Evolutionary conservation across 2,329 filamentous ascomycete genomes (phyloP).

Genomic region (Fusarium piperis): DNA sequence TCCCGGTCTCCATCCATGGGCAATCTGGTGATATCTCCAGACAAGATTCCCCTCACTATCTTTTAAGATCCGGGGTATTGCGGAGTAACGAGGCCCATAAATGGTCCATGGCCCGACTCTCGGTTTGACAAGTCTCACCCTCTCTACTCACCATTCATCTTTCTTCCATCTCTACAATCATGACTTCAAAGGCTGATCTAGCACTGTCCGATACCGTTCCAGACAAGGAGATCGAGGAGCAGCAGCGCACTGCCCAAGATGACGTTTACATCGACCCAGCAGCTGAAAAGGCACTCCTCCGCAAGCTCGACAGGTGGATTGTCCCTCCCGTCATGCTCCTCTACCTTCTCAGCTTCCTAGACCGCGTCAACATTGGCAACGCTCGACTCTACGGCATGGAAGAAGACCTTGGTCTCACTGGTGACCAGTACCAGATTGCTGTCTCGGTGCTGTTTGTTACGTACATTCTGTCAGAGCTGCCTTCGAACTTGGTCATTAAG

Average conservation of each 20-base stretch:
- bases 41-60: not conserved
- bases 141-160: not conserved
- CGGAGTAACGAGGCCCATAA: slow-evolving; percentile 34
- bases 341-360: slow-evolving; percentile 58
- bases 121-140: not conserved
- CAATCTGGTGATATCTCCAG: slow-evolving; percentile 13
- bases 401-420: slow-evolving; percentile 65
- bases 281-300: slow-evolving; percentile 53
- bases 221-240: slow-evolving; percentile 35
- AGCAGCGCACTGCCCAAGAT: slow-evolving; percentile 9
- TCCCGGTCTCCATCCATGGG: not conserved
- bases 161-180: not conserved
- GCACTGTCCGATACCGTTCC: not conserved
- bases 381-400: slow-evolving; percentile 71
- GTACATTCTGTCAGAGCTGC: slow-evolving; percentile 54
- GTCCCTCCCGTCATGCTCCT: slow-evolving; percentile 70
- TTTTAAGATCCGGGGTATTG: slow-evolving; percentile 29
- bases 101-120: slow-evolving; percentile 10
- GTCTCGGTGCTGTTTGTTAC: slow-evolving; percentile 48
- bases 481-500: slow-evolving; percentile 54
- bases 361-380: slow-evolving; percentile 60
- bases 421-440: slow-evolving; percentile 64
- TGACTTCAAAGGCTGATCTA: slow-evolving; percentile 24
- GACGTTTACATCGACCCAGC: slow-evolving; percentile 44
- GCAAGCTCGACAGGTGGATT: slow-evolving; percentile 70